Evolutionary conservation across 805 yeast species (phyloP).

Genomic region (Starmerella floricola): DNA sequence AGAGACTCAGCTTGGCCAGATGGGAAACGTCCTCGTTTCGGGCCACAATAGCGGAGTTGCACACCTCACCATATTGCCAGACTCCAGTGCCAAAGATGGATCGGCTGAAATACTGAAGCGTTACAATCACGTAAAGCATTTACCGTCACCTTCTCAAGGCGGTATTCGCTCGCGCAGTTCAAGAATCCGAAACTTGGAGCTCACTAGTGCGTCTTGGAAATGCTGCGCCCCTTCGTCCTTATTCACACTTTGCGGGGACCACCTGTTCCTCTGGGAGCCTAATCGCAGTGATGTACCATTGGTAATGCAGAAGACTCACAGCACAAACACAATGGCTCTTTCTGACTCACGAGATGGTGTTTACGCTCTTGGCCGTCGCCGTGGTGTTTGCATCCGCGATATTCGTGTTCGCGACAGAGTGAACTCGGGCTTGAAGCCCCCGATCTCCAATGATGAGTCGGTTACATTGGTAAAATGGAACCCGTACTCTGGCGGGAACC

Average conservation of each 20-base stretch:
- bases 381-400: conserved; percentile 67
- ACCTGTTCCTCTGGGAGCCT: conserved; percentile 66
- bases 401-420: conserved; percentile 38
- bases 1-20: conserved; percentile 25
- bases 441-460: conserved; percentile 25
- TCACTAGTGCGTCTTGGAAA: conserved; percentile 36
- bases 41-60: conserved; percentile 71
- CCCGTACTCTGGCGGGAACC: conserved; percentile 33
- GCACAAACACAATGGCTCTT: conserved; percentile 40
- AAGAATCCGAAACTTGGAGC: conserved; percentile 30
- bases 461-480: conserved; percentile 52
- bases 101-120: conserved; percentile 65
- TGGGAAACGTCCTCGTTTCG: conserved; percentile 41
- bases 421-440: conserved; percentile 37
- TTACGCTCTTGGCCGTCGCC: conserved; percentile 46
- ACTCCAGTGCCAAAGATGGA: conserved; percentile 29
- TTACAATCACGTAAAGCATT: conserved; percentile 64
- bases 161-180: conserved; percentile 20
- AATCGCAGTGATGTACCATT: conserved; percentile 49
- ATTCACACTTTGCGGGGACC: conserved; percentile 53
- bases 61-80: conserved; percentile 60
- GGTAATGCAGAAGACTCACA: conserved; percentile 40
- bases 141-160: conserved; percentile 23
- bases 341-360: conserved; percentile 39
- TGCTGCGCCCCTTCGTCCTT: conserved; percentile 37